Conservation (phyloP, 75 land plant species). For the Pinus albicaulis region DNA sequence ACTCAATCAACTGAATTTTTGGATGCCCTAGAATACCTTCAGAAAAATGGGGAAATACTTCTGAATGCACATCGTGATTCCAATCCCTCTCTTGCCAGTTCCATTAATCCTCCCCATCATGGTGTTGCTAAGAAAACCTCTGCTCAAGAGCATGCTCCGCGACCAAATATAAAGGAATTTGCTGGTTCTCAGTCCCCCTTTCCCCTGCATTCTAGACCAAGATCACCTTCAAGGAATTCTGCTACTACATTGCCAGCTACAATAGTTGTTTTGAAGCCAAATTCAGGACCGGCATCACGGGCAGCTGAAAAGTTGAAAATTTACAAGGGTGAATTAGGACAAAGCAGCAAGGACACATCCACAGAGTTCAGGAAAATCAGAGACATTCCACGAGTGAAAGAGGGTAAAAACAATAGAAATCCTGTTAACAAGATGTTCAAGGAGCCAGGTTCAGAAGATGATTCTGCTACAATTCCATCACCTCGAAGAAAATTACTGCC, state of each 20-base stretch:
- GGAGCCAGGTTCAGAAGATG: not conserved
- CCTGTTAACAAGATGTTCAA: not conserved
- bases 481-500: too few relatives aligned
- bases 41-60: not conserved
- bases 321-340: not conserved
- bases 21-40: constrained; percentile 1
- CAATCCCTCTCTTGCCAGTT: not conserved
- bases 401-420: not conserved
- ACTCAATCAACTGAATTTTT: not conserved
- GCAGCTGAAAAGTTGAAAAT: not conserved
- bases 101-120: not conserved
- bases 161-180: not conserved
- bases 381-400: not conserved
- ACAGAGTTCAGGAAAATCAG: not conserved
- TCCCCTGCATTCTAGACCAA: not conserved
- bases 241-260: not conserved
- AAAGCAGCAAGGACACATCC: not conserved
- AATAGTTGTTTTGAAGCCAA: not conserved
- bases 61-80: not conserved
- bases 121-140: not conserved
- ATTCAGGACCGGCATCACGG: not conserved
- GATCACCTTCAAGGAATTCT: not conserved
- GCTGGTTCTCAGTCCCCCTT: not conserved
- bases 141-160: not conserved
- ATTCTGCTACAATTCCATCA: not conserved